Base-by-base conservation (phyloP, 2,329 filamentous ascomycete genomes). In the Fusarium musae region DNA sequence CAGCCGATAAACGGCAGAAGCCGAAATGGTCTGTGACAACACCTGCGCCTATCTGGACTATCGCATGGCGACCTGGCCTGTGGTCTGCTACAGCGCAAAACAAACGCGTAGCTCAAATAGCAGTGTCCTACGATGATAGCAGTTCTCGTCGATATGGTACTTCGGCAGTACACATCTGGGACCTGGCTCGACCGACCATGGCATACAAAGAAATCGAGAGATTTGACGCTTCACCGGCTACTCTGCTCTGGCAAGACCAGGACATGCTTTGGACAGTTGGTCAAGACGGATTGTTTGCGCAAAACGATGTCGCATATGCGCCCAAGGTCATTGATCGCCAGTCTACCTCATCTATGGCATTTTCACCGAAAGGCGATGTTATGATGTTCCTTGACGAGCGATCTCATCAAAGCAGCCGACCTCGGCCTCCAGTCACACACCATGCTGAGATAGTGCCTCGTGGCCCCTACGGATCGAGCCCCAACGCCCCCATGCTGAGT, bases 181-280 rank as follows among this genome's bases (percentile, higher is more conserved):
- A 93, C 77, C 81, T 93, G n/a, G 90, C 89, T 11, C 85, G 91
- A 37, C 89, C 91, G 3, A 88, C 89, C 3, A 87, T 93, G 84
- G 90, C 91, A 0, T 92, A 91, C 77, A 91, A 91, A 72, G 88
- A 91, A 74, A 86, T 93, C 52, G 88, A 91, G 66, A 82, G 87
- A 43, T 92, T 91, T 71, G 86, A 89, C 28, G 84, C 78, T 34
- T 87, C 89, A 6, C 90, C 90, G 2, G 86, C 85, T 13, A 86
- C 86, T 4, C 78, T 93, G 21, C 80, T 91, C 11, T 93, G 91
- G 91, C 89, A 88, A 63, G 87, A 90, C 69, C 87, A 90, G 68
- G 90, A 92, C 70, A 84, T 92, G 50, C 80, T 93, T 2, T 93
- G 91, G 91, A 91, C 90, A 3, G 90, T 87, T 11, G 90, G 90